Evolutionary conservation across 441 rosid species (phyloP).

Genomic region (Oxalis stricta): DNA sequence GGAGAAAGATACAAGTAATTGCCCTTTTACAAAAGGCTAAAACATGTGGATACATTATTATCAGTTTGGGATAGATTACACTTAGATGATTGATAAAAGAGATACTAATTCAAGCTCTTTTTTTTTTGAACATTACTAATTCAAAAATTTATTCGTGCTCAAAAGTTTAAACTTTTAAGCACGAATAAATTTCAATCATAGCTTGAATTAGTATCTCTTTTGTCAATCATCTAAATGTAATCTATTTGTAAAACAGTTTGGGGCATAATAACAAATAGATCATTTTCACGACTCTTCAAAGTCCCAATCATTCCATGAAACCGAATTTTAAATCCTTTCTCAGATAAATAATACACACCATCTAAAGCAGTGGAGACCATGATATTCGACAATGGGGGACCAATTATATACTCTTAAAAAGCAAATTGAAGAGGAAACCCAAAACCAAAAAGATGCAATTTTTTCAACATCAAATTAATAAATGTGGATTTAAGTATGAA

Average conservation of each 20-base stretch:
- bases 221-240: background rate
- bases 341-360: background rate
- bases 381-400: conserved; percentile 10
- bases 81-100: too few relatives aligned
- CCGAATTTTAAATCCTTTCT: conserved; percentile 8
- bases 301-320: conserved; percentile 3
- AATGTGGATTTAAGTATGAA: background rate
- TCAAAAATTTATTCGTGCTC: background rate
- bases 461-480: conserved; percentile 6
- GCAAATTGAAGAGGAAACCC: conserved; percentile 6
- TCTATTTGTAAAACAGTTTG: conserved; percentile 2
- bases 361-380: conserved; percentile 3
- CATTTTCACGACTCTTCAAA: background rate
- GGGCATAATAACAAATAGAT: conserved; percentile 6
- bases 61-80: too few relatives aligned
- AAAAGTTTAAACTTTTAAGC: background rate
- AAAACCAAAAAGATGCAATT: conserved; percentile 5
- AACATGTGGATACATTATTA: too few relatives aligned
- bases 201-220: background rate
- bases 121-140: background rate
- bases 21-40: too few relatives aligned
- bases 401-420: background rate
- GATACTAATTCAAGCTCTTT: background rate
- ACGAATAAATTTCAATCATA: background rate
- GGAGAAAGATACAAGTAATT: too few relatives aligned